Percentiles rank a stretch among this genome's conserved stretches.
These are phyloP conservation scores for Herpetomonas samuelpessoai DNA, from an alignment of 208 protist genomes.

Conservation along the genomic window DNA sequence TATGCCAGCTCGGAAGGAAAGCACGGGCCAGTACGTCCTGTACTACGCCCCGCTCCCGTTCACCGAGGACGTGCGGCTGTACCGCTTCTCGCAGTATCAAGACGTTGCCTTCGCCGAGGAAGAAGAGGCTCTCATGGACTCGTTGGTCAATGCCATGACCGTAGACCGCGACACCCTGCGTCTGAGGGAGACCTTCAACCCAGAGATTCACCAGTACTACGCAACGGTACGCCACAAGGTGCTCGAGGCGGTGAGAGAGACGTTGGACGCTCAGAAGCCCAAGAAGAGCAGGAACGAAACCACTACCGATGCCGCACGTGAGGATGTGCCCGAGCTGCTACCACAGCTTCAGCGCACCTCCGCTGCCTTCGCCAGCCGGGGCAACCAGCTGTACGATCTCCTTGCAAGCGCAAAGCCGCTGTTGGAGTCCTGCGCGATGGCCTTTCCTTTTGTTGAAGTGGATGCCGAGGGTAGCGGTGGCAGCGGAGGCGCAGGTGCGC, in stretches of 20 bases:
- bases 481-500: not conserved
- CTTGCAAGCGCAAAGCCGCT: conserved; percentile 11
- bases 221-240: conserved; percentile 55
- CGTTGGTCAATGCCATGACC: conserved; percentile 72
- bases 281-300: not conserved
- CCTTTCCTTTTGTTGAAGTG: conserved; percentile 45
- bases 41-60: conserved; percentile 82
- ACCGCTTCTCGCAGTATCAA: conserved; percentile 56
- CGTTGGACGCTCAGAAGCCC: not conserved
- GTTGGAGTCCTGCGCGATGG: conserved; percentile 29
- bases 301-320: not conserved
- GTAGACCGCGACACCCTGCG: conserved; percentile 49
- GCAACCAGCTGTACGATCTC: conserved; percentile 22
- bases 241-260: not conserved
- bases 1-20: conserved; percentile 25
- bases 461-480: conserved; percentile 4
- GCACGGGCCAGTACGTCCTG: conserved; percentile 35
- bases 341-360: conserved; percentile 24
- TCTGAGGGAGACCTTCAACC: conserved; percentile 84
- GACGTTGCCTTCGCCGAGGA: conserved; percentile 25
- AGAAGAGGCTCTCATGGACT: conserved; percentile 63
- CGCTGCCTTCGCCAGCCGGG: conserved; percentile 34
- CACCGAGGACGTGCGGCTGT: conserved; percentile 75
- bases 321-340: conserved; percentile 26
- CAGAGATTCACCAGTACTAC: conserved; percentile 84